Conservation (phyloP, 164 flowering plant genomes). For the grape (Vitis vinifera) region ASM3070453v1 NC_081823.1:14743501-14744000, state of each 20-base stretch:
- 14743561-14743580: too few species aligned
- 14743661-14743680: constrained; percentile 39
- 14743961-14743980: constrained; percentile 35
- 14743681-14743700: constrained; percentile 44
- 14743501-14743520: too few species aligned
- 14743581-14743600: too few species aligned
- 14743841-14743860: not conserved
- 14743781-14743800: constrained; percentile 40
- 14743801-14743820: constrained; percentile 59
- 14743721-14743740: constrained; percentile 59
- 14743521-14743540: too few species aligned
- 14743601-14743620: too few species aligned
- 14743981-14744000: constrained; percentile 71
- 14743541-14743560: too few species aligned
- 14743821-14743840: not conserved
- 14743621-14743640: too few species aligned
- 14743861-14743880: too few species aligned
- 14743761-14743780: constrained; percentile 33
- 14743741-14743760: constrained; percentile 46
- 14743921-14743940: not conserved
- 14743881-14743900: too few species aligned
- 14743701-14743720: constrained; percentile 58
- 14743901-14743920: not conserved
- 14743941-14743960: constrained; percentile 25
- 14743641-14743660: too few species aligned